Conservation (phyloP, 352 stramenopile species). For the Phytophthora fragariae region DNA sequence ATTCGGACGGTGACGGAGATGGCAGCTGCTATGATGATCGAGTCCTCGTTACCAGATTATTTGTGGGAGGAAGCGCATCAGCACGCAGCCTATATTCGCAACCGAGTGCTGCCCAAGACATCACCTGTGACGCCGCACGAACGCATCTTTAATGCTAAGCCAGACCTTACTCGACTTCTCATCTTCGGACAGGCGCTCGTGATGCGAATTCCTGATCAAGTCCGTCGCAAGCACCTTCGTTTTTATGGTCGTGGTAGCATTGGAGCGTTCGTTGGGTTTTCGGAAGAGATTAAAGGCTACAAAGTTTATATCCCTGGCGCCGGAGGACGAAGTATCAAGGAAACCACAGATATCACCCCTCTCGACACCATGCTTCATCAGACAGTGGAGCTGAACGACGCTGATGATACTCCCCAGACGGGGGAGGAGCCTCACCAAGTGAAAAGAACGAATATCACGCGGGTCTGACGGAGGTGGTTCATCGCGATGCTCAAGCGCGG, state of each 20-base stretch:
- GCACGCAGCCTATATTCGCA: constrained; percentile 10
- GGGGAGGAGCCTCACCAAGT: no score
- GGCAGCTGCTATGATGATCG: background rate
- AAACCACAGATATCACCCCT: background rate
- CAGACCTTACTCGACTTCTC: background rate
- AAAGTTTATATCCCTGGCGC: background rate
- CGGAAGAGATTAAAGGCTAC: background rate
- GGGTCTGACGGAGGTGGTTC: no score
- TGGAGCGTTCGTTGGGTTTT: background rate
- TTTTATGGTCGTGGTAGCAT: background rate
- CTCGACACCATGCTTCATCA: background rate
- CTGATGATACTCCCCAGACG: no score
- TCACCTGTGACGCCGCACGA: background rate
- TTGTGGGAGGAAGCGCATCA: constrained; percentile 9
- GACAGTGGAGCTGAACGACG: no score
- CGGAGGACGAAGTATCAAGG: background rate
- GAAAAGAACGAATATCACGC: no score
- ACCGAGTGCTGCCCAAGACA: background rate
- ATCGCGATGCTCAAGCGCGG: no score
- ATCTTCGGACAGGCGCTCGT: constrained; percentile 13
- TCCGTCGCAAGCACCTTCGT: constrained; percentile 3
- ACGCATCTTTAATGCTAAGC: background rate
- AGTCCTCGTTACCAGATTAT: background rate
- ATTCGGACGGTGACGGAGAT: background rate
- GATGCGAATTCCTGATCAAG: background rate